phyloP scores from a whole-genome alignment of 345 rosid genomes.

The Salix dunnii region DNA sequence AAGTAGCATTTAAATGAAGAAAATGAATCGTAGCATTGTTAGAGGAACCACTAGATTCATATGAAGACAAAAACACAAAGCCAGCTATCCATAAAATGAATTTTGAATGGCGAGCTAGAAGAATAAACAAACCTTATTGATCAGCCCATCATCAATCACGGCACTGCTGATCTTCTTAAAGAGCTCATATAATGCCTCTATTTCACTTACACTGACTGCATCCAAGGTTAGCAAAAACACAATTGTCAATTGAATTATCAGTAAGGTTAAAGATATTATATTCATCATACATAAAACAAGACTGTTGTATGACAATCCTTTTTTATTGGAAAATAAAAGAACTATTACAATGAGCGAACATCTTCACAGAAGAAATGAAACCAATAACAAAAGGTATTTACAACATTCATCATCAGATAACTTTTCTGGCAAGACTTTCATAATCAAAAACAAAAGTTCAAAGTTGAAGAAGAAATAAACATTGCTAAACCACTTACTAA shows the following conservation, averaged over 20 bases:
- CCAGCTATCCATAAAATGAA: neutral
- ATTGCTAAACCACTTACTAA: neutral
- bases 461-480: neutral
- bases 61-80: neutral
- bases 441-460: neutral
- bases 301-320: neutral
- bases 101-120: neutral
- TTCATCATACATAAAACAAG: neutral
- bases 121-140: conserved; percentile 66
- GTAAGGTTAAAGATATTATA: neutral
- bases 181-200: conserved; percentile 96
- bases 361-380: neutral
- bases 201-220: conserved; percentile 98
- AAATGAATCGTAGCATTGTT: neutral
- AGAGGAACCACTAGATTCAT: neutral
- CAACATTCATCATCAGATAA: neutral
- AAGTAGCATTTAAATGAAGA: neutral
- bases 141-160: conserved; percentile 92
- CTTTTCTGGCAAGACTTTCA: neutral
- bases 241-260: conserved; percentile 15
- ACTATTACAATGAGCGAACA: neutral
- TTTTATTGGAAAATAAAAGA: neutral
- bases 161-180: conserved; percentile 99
- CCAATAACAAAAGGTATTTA: neutral
- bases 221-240: conserved; percentile 10